Evolutionary conservation across 495 filamentous ascomycete genomes (phyloP).

Genomic region (Daldinia decipiens): DNA sequence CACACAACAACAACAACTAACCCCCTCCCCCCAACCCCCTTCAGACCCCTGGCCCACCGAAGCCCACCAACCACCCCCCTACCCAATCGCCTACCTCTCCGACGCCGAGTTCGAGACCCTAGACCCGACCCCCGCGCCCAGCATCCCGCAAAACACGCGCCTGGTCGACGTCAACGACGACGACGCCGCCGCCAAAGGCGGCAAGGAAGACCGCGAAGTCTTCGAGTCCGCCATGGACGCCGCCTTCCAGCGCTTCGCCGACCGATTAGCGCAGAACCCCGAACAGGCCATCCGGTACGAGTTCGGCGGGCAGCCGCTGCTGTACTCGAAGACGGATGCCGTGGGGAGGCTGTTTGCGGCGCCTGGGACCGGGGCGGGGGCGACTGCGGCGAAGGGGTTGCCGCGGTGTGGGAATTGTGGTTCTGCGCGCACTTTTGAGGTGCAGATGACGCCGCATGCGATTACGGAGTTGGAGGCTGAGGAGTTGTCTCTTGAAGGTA

Average conservation of each 20-base stretch:
- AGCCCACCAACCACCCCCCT: conserved; percentile 71
- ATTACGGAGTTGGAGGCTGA: conserved; percentile 90
- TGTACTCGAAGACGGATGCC: conserved; percentile 80
- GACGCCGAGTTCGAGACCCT: conserved; percentile 94
- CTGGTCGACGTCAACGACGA: conserved; percentile 69
- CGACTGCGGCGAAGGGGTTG: conserved; percentile 54
- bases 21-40: conserved; percentile 32
- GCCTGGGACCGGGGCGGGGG: conserved; percentile 31
- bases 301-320: conserved; percentile 78
- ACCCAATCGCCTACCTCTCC: conserved; percentile 77
- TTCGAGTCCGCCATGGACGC: conserved; percentile 88
- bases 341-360: conserved; percentile 71
- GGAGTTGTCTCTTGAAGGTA: conserved; percentile 81
- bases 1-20: conserved; percentile 17
- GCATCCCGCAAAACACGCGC: conserved; percentile 58
- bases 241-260: conserved; percentile 91
- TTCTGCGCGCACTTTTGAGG: conserved; percentile 75
- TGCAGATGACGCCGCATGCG: conserved; percentile 89
- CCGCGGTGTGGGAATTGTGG: conserved; percentile 83
- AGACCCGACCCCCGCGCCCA: conserved; percentile 56
- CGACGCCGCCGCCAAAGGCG: conserved; percentile 47
- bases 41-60: conserved; percentile 79
- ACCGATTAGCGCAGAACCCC: conserved; percentile 87
- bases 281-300: conserved; percentile 96
- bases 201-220: conserved; percentile 79